Evolutionary conservation across 2,329 filamentous ascomycete genomes (phyloP).

Genomic region (Boeremia exigua): DNA sequence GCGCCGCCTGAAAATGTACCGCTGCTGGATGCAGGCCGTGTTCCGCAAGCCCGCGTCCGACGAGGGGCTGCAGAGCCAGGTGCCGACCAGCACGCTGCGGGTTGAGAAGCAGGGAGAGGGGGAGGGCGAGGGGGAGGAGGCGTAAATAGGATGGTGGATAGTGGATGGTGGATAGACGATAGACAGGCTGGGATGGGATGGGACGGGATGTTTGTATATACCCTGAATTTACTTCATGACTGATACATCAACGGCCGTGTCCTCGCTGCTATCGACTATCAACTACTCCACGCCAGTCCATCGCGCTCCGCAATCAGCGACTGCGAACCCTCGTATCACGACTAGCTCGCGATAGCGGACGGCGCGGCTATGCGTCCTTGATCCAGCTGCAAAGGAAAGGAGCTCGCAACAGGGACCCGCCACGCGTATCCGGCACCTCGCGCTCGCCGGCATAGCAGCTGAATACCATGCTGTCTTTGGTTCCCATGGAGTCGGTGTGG

Average conservation of each 20-base stretch:
- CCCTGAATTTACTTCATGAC: slow-evolving; percentile 1
- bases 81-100: slow-evolving; percentile 43
- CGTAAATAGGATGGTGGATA: too few relatives aligned
- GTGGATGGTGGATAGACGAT: too few relatives aligned
- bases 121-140: background rate
- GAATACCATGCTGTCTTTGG: slow-evolving; percentile 56
- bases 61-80: slow-evolving; percentile 33
- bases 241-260: too few relatives aligned
- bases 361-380: too few relatives aligned
- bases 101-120: slow-evolving; percentile 23
- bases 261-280: too few relatives aligned
- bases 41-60: slow-evolving; percentile 66
- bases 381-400: too few relatives aligned
- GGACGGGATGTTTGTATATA: slow-evolving; percentile 1
- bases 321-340: too few relatives aligned
- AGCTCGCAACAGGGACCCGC: too few relatives aligned
- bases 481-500: slow-evolving; percentile 67
- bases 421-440: too few relatives aligned
- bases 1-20: slow-evolving; percentile 94
- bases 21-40: slow-evolving; percentile 90
- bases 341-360: too few relatives aligned
- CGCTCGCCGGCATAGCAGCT: slow-evolving; percentile 63
- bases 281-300: too few relatives aligned
- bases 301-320: too few relatives aligned
- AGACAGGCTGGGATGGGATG: background rate